phyloP scores from a whole-genome alignment of 441 rosid species.

The Omphalea diandra region DNA sequence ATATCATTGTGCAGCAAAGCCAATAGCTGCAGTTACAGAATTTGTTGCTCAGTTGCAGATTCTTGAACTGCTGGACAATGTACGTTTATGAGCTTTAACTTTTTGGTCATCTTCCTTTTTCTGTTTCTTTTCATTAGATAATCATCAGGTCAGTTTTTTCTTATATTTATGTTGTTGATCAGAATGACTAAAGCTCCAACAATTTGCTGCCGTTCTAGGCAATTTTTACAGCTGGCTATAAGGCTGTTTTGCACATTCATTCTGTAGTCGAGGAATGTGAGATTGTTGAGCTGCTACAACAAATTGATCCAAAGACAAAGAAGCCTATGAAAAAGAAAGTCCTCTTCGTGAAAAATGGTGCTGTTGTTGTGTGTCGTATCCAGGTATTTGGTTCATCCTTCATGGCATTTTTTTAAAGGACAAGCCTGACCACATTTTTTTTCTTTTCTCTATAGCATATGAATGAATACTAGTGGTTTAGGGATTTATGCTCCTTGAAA shows the following conservation, averaged over 20 bases:
- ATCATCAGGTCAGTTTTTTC: background rate
- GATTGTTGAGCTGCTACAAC: conserved; percentile 70
- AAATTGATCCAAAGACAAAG: conserved; percentile 82
- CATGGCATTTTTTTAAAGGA: background rate
- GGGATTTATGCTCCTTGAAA: background rate
- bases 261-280: conserved; percentile 95
- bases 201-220: conserved; percentile 51
- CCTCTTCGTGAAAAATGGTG: conserved; percentile 90
- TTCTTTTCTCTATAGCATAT: too few relatives aligned
- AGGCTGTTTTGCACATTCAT: conserved; percentile 90
- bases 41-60: conserved; percentile 86
- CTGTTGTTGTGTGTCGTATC: conserved; percentile 72
- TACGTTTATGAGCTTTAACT: conserved; percentile 28
- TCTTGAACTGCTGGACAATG: conserved; percentile 88
- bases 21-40: conserved; percentile 69
- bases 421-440: background rate
- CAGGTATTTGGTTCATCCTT: conserved; percentile 48
- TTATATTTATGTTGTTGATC: background rate
- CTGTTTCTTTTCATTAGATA: background rate
- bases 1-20: conserved; percentile 64
- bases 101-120: conserved; percentile 4
- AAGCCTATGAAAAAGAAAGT: conserved; percentile 84
- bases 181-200: background rate
- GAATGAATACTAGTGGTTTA: too few relatives aligned
- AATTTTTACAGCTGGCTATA: conserved; percentile 92